These are phyloP conservation scores for Tricholoma saponaceum DNA, from an alignment of 768 basidiomycete genomes.

Conservation along the genomic window DNA sequence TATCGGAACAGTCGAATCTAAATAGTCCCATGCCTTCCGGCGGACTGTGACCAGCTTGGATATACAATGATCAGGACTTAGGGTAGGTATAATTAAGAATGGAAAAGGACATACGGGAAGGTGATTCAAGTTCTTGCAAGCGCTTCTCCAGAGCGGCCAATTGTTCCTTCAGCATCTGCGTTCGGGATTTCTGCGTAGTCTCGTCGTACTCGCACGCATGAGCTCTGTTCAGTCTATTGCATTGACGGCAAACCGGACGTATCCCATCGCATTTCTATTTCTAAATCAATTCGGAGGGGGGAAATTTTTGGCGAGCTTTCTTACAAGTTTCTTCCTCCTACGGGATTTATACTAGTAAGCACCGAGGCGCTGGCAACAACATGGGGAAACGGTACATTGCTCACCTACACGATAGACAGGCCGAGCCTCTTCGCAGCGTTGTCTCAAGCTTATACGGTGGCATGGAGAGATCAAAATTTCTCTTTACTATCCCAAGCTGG, in stretches of 20 bases:
- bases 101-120: constrained; percentile 11
- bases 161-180: constrained; percentile 55
- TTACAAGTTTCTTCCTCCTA: constrained; percentile 43
- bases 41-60: not conserved
- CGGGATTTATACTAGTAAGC: not conserved
- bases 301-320: constrained; percentile 8
- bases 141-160: constrained; percentile 48
- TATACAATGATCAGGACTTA: not conserved
- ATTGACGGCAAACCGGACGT: constrained; percentile 54
- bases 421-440: constrained; percentile 35
- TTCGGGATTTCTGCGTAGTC: constrained; percentile 54
- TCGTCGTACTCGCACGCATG: constrained; percentile 59
- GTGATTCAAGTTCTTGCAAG: constrained; percentile 49
- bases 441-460: constrained; percentile 17
- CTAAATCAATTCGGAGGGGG: not conserved
- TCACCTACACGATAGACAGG: constrained; percentile 42
- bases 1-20: not conserved
- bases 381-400: constrained; percentile 10
- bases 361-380: constrained; percentile 1
- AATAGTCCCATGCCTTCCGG: not conserved
- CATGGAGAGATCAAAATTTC: constrained; percentile 3
- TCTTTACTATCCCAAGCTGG: not conserved
- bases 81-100: no score
- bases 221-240: constrained; percentile 47
- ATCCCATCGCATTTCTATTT: constrained; percentile 57